Evolutionary conservation across 805 yeast species (phyloP).

Genomic region (Saccharomycopsis fodiens): DNA sequence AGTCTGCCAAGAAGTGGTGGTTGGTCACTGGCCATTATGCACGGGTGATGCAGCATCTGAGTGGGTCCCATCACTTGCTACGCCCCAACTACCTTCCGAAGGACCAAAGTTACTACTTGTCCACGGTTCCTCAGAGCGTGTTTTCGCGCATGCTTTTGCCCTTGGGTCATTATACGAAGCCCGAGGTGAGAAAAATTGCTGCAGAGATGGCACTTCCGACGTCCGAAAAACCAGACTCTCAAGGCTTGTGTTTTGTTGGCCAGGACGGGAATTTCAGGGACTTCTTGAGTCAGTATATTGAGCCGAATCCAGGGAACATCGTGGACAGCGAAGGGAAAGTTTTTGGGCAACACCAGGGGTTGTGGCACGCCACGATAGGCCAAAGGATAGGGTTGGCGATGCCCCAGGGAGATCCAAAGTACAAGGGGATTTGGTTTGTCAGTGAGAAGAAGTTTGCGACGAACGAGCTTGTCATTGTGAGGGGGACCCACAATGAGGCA

Average conservation of each 20-base stretch:
- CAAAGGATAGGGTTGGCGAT: slow-evolving; percentile 71
- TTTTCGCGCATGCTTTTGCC: slow-evolving; percentile 61
- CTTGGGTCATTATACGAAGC: slow-evolving; percentile 69
- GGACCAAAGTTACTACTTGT: slow-evolving; percentile 88
- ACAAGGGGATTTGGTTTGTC: slow-evolving; percentile 81
- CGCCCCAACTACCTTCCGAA: slow-evolving; percentile 54
- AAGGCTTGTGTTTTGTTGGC: slow-evolving; percentile 87
- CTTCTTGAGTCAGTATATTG: slow-evolving; percentile 69
- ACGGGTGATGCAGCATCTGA: slow-evolving; percentile 35
- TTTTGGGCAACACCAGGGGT: slow-evolving; percentile 79
- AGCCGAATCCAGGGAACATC: slow-evolving; percentile 69
- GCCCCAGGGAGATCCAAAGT: slow-evolving; percentile 82
- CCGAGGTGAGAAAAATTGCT: slow-evolving; percentile 67
- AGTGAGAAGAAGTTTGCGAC: slow-evolving; percentile 54
- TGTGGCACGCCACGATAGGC: slow-evolving; percentile 95
- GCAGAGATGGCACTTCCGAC: slow-evolving; percentile 42
- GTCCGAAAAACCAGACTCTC: slow-evolving; percentile 84
- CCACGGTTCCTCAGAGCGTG: slow-evolving; percentile 46
- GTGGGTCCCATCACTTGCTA: slow-evolving; percentile 39
- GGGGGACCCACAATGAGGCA: slow-evolving; percentile 52
- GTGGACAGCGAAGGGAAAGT: slow-evolving; percentile 65
- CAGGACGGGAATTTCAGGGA: slow-evolving; percentile 56
- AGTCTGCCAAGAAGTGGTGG: slow-evolving; percentile 49
- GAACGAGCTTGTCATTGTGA: slow-evolving; percentile 75
- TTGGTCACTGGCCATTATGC: slow-evolving; percentile 86